phyloP scores from a whole-genome alignment of 495 filamentous ascomycete species.

The Penicillium pulvis region DNA sequence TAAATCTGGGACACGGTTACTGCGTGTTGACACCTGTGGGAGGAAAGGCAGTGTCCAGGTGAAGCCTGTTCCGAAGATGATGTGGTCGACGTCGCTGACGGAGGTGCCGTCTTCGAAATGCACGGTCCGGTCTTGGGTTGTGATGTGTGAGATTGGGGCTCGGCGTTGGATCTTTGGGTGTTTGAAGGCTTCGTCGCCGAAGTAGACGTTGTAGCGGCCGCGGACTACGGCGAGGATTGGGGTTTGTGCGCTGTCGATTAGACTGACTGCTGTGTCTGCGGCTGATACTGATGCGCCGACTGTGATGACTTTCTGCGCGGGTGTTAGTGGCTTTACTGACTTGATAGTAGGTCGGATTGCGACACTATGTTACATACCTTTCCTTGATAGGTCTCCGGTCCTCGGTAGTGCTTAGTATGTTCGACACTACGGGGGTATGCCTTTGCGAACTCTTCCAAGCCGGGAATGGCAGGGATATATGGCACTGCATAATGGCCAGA shows the following conservation, averaged over 20 bases:
- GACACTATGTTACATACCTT: slow-evolving; percentile 28
- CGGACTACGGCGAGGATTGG: slow-evolving; percentile 44
- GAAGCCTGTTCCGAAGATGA: slow-evolving; percentile 62
- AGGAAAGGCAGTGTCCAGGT: slow-evolving; percentile 58
- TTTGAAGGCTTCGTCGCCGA: slow-evolving; percentile 53
- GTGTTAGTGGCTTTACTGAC: neutral
- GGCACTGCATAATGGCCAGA: slow-evolving; percentile 79
- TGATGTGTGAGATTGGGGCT: slow-evolving; percentile 49
- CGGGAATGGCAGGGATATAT: slow-evolving; percentile 63
- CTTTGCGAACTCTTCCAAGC: slow-evolving; percentile 38
- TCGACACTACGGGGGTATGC: slow-evolving; percentile 38
- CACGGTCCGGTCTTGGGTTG: slow-evolving; percentile 37
- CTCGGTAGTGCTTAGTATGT: slow-evolving; percentile 46
- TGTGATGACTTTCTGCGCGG: slow-evolving; percentile 38
- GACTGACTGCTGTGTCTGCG: slow-evolving; percentile 41
- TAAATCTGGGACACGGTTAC: slow-evolving; percentile 56
- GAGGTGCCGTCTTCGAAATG: slow-evolving; percentile 52
- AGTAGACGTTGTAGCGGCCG: slow-evolving; percentile 51
- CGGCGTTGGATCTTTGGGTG: slow-evolving; percentile 49
- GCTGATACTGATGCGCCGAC: slow-evolving; percentile 49
- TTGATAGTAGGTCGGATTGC: neutral
- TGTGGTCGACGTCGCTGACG: slow-evolving; percentile 52
- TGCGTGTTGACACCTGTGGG: slow-evolving; percentile 48
- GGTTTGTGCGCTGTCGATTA: slow-evolving; percentile 33
- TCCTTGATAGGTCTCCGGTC: slow-evolving; percentile 36